These are phyloP conservation scores for Fusarium poae DNA, from an alignment of 2,329 filamentous ascomycete species.

Conservation along the genomic window DNA sequence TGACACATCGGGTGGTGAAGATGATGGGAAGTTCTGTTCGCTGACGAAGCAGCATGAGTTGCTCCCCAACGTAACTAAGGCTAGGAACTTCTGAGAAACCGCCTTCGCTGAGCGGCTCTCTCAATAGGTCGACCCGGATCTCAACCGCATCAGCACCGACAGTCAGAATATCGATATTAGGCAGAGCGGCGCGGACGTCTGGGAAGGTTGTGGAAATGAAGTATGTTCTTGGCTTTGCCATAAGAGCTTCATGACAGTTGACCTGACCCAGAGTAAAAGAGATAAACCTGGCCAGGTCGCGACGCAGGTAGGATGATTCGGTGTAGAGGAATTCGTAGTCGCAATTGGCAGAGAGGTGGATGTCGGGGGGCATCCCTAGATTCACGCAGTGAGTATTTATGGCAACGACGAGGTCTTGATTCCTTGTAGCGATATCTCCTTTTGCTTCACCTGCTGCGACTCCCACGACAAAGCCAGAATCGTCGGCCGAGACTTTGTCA, in stretches of 20 bases:
- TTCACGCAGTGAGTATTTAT: conserved; percentile 84
- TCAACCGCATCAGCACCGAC: conserved; percentile 90
- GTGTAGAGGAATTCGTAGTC: conserved; percentile 92
- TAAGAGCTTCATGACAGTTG: conserved; percentile 80
- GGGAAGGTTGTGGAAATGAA: conserved; percentile 91
- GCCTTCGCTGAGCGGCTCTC: conserved; percentile 75
- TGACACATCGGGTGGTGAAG: conserved; percentile 85
- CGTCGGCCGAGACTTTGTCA: conserved; percentile 64
- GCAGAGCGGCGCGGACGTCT: conserved; percentile 83
- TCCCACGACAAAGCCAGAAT: conserved; percentile 76
- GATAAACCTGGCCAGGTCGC: conserved; percentile 82
- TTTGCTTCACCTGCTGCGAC: conserved; percentile 70
- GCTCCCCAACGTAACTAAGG: conserved; percentile 85
- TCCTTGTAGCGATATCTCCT: conserved; percentile 68
- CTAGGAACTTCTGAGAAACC: conserved; percentile 77
- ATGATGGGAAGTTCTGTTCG: conserved; percentile 91
- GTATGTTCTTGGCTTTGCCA: conserved; percentile 82
- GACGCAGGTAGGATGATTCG: conserved; percentile 75
- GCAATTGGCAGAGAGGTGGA: conserved; percentile 74
- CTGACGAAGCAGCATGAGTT: conserved; percentile 86
- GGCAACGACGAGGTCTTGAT: conserved; percentile 71
- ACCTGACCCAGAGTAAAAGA: conserved; percentile 85
- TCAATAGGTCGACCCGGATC: conserved; percentile 83
- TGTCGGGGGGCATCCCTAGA: conserved; percentile 76
- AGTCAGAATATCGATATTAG: conserved; percentile 87